phyloP scores from a whole-genome alignment of 805 yeast species.

The Jamesozyma rosinii region DNA sequence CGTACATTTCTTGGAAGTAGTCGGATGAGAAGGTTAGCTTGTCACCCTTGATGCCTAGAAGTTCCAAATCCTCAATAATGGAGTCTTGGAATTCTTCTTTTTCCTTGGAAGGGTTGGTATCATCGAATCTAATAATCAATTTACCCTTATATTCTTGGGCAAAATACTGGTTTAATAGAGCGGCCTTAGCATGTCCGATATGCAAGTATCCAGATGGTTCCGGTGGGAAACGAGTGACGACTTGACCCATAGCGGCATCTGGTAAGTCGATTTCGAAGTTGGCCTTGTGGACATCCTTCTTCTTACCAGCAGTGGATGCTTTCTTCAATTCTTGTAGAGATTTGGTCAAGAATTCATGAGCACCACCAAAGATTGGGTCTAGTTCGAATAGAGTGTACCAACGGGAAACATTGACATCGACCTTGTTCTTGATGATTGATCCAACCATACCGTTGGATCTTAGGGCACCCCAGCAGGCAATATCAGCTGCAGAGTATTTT shows the following conservation, averaged over 20 bases:
- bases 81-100: constrained; percentile 90
- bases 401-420: constrained; percentile 79
- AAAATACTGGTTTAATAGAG: constrained; percentile 89
- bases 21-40: constrained; percentile 81
- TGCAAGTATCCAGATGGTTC: constrained; percentile 97
- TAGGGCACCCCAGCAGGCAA: constrained; percentile 86
- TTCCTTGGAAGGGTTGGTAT: constrained; percentile 96
- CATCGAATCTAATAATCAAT: constrained; percentile 93
- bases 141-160: constrained; percentile 95
- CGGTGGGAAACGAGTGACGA: constrained; percentile 98
- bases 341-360: constrained; percentile 57
- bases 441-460: constrained; percentile 92
- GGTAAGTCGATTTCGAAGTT: constrained; percentile 88
- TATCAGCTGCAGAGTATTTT: constrained; percentile 64
- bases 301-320: constrained; percentile 51
- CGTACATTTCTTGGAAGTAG: constrained; percentile 87
- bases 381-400: constrained; percentile 79
- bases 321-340: constrained; percentile 68
- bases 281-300: constrained; percentile 87
- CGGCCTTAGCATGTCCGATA: constrained; percentile 98
- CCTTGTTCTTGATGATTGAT: constrained; percentile 75
- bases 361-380: constrained; percentile 57
- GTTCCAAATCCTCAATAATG: constrained; percentile 81
- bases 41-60: constrained; percentile 92
- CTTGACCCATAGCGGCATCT: constrained; percentile 87